phyloP scores from a whole-genome alignment of 371 early-diverging fungal species.

The Apophysomyces variabilis region DNA sequence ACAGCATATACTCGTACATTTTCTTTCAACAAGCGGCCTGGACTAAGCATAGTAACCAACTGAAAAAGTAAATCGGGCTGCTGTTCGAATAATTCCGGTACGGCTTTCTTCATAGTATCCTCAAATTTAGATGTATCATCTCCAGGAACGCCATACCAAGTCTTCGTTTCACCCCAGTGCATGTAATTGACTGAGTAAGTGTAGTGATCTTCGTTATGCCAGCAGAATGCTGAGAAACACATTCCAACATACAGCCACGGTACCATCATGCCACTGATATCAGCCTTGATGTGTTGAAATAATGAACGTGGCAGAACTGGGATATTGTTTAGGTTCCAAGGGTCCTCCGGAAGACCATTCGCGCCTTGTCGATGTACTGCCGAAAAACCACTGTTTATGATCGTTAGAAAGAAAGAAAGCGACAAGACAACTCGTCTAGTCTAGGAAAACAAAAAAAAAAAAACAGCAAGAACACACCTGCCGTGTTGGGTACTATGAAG shows the following conservation, averaged over 20 bases:
- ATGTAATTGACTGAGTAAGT: conserved; percentile 96
- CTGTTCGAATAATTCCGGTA: conserved; percentile 89
- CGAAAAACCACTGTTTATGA: conserved; percentile 25
- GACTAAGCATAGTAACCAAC: conserved; percentile 90
- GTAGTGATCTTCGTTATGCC: conserved; percentile 98
- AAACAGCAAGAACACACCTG: conserved; percentile 52
- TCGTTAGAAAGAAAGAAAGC: neutral
- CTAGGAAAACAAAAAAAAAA: neutral
- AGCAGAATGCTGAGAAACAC: conserved; percentile 96
- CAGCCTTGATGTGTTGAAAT: conserved; percentile 85
- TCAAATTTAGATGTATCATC: conserved; percentile 84
- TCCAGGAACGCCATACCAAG: conserved; percentile 97
- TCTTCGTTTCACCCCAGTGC: conserved; percentile 97
- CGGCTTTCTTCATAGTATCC: conserved; percentile 74
- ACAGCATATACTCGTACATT: conserved; percentile 79
- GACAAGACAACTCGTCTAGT: neutral
- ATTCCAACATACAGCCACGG: conserved; percentile 98
- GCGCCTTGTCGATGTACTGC: conserved; percentile 17
- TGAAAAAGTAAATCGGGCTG: conserved; percentile 94
- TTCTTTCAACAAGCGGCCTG: conserved; percentile 71
- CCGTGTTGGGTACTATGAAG: conserved; percentile 91
- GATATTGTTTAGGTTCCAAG: conserved; percentile 91
- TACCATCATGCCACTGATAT: conserved; percentile 94
- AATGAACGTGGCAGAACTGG: conserved; percentile 81
- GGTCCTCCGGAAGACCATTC: conserved; percentile 35